Conservation (phyloP, 2,329 filamentous ascomycete genomes). For the Aphanoascus verrucosus region DNA sequence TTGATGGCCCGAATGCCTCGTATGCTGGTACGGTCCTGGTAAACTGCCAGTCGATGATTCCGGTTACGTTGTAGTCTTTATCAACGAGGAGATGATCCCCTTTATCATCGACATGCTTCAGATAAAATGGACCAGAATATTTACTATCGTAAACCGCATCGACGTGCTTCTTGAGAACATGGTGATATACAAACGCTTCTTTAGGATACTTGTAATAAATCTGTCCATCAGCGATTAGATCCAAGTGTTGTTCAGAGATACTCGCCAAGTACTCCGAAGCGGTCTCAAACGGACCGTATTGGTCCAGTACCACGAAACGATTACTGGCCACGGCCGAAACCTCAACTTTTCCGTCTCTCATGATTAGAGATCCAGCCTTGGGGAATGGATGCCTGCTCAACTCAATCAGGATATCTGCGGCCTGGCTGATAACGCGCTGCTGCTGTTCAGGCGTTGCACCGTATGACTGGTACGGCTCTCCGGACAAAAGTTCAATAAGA, state of each 20-base stretch:
- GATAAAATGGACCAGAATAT: slow-evolving; percentile 28
- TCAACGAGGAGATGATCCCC: slow-evolving; percentile 42
- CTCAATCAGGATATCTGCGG: slow-evolving; percentile 34
- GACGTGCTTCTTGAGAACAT: slow-evolving; percentile 20
- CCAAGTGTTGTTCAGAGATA: slow-evolving; percentile 28
- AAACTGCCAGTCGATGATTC: slow-evolving; percentile 42
- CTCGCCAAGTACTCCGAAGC: slow-evolving; percentile 28
- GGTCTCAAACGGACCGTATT: slow-evolving; percentile 27
- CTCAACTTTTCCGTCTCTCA: slow-evolving; percentile 22
- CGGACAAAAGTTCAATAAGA: slow-evolving; percentile 33
- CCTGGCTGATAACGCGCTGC: slow-evolving; percentile 29
- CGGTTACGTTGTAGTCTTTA: slow-evolving; percentile 38
- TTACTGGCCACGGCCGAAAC: slow-evolving; percentile 21
- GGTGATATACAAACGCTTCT: slow-evolving; percentile 35
- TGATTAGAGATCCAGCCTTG: slow-evolving; percentile 29
- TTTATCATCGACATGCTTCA: slow-evolving; percentile 42
- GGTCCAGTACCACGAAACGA: slow-evolving; percentile 29
- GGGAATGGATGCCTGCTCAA: slow-evolving; percentile 31
- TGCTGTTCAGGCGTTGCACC: slow-evolving; percentile 26
- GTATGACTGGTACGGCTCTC: slow-evolving; percentile 26
- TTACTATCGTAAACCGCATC: background rate
- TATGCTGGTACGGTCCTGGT: slow-evolving; percentile 25
- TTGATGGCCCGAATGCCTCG: slow-evolving; percentile 37
- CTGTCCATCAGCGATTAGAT: slow-evolving; percentile 21
- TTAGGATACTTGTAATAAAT: slow-evolving; percentile 25